Evolutionary conservation across 1,139 yeast species (phyloP).

Genomic region (Yamadazyma spencermartinsiae): DNA sequence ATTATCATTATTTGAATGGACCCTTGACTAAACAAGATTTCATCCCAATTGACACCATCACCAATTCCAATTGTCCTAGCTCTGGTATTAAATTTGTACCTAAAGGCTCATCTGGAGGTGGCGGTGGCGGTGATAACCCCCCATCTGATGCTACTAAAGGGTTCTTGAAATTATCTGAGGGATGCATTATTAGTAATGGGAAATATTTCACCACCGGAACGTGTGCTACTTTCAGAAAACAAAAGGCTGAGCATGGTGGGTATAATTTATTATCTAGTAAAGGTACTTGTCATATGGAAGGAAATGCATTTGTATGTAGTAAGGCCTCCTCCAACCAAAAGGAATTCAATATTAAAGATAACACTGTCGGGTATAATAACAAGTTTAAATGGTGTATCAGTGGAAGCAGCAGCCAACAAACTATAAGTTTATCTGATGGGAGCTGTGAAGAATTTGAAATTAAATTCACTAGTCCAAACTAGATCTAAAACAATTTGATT

Average conservation of each 20-base stretch:
- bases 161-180: conserved; percentile 55
- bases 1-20: conserved; percentile 78
- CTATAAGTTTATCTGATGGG: conserved; percentile 50
- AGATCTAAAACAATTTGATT: not conserved
- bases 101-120: conserved; percentile 46
- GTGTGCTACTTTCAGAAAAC: conserved; percentile 65
- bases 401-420: conserved; percentile 50
- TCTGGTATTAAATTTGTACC: conserved; percentile 76
- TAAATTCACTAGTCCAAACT: conserved; percentile 1
- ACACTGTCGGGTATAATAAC: conserved; percentile 64
- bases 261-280: conserved; percentile 62
- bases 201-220: conserved; percentile 82
- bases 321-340: conserved; percentile 33
- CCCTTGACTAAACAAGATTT: conserved; percentile 68
- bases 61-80: conserved; percentile 61
- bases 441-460: conserved; percentile 28
- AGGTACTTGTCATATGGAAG: conserved; percentile 68
- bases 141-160: conserved; percentile 42
- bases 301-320: conserved; percentile 36
- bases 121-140: conserved; percentile 27
- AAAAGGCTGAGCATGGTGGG: conserved; percentile 68
- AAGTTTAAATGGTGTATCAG: conserved; percentile 62
- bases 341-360: conserved; percentile 51
- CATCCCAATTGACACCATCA: conserved; percentile 60
- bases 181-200: conserved; percentile 85